Evolutionary conservation across 257 asterid species (phyloP), one percentile per base, ranked within the genome.

Genomic region (Lantana camara): DNA sequence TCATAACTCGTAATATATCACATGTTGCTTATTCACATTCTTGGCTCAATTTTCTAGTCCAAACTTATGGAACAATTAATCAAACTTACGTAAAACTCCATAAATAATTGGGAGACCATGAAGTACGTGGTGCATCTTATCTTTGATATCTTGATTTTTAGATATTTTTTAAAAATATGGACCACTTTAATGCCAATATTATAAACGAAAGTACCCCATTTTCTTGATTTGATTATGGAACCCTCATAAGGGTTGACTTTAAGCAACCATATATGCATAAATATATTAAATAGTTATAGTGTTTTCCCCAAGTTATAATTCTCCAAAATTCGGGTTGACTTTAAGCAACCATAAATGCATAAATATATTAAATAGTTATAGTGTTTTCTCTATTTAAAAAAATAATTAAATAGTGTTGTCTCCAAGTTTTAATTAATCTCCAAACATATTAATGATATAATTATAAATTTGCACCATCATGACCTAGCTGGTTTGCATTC

Each of bases 401-500:
- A n/a, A n/a, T n/a, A n/a, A n/a, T n/a, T n/a, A n/a, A n/a, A n/a
- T n/a, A n/a, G n/a, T n/a, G n/a, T n/a, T n/a, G n/a, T n/a, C 34
- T 40, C 17, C 21, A 42, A 63, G 30, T 54, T 40, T 47, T 38
- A 49, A 34, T 3, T 46, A 30, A n/a, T n/a, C n/a, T 30, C 35
- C 59, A 19, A n/a, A 57, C 60, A 23, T 68, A 56, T 58, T 64
- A 53, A n/a, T n/a, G n/a, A n/a, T n/a, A n/a, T n/a, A n/a, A 59
- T 54, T 56, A 62, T 37, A 62, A 52, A 50, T 54, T 57, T 34
- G 65, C 46, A 61, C 23, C n/a, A n/a, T n/a, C 27, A 70, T 74
- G 78, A 75, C 58, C 66, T 53, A 59, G 78, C 66, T 72, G 72
- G 69, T 65, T 24, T 53, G 78, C 47, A 75, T 27, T 27, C 4